Evolutionary conservation across 2,329 filamentous ascomycete genomes (phyloP).

Genomic region (Claviceps monticola): DNA sequence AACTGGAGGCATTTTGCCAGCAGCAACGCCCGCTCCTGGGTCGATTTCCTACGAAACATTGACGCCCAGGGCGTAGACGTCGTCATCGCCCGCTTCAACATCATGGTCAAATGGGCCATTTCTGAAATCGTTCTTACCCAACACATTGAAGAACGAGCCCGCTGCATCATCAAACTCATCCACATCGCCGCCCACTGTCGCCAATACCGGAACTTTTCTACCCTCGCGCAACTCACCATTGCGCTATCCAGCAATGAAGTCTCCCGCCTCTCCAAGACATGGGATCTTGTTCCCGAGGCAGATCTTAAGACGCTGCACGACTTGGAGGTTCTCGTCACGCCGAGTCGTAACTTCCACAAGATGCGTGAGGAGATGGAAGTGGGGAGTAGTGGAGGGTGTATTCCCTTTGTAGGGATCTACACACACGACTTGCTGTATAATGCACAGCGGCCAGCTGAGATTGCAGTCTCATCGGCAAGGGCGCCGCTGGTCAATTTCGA

Average conservation of each 20-base stretch:
- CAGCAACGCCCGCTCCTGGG: conserved; percentile 60
- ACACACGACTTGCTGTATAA: conserved; percentile 77
- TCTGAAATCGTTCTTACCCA: conserved; percentile 68
- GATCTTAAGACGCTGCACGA: conserved; percentile 54
- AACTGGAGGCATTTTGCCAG: conserved; percentile 60
- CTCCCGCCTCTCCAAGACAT: conserved; percentile 53
- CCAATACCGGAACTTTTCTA: conserved; percentile 68
- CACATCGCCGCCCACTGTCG: conserved; percentile 68
- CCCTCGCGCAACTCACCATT: conserved; percentile 67
- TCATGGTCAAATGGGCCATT: conserved; percentile 77
- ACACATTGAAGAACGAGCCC: conserved; percentile 55
- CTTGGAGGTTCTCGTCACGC: conserved; percentile 60
- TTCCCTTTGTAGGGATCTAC: conserved; percentile 73
- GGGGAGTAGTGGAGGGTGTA: conserved; percentile 55
- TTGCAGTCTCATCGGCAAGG: conserved; percentile 50
- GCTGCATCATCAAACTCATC: conserved; percentile 67
- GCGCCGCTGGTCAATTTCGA: conserved; percentile 73
- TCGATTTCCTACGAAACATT: conserved; percentile 60
- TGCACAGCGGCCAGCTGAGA: conserved; percentile 61
- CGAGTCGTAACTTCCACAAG: conserved; percentile 63
- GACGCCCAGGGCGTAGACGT: conserved; percentile 68
- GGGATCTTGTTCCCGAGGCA: conserved; percentile 51
- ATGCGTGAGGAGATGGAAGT: conserved; percentile 68
- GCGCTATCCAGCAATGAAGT: conserved; percentile 64
- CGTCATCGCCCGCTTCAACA: conserved; percentile 74